Conservation (phyloP, 106 monocot species). For the Narthecium ossifragum region DNA sequence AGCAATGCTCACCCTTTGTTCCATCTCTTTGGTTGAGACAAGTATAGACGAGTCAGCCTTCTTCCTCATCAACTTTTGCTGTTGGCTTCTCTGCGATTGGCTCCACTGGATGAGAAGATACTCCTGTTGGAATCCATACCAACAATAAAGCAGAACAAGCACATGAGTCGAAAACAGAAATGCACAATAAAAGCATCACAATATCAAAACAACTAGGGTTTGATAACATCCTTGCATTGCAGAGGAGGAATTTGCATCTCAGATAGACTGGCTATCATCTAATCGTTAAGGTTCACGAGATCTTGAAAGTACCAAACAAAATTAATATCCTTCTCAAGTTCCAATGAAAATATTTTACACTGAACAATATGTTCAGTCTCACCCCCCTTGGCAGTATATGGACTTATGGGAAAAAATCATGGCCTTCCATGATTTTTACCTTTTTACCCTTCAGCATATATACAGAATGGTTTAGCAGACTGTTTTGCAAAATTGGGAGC, state of each 20-base stretch:
- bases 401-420: no score
- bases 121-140: not conserved
- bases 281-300: not conserved
- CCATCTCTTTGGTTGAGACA: not conserved
- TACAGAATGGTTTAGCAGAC: no score
- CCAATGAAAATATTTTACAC: no score
- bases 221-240: not conserved
- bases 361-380: no score
- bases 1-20: not conserved
- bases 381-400: no score
- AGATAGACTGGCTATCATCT: not conserved
- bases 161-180: not conserved
- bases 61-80: constrained; percentile 9
- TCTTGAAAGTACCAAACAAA: not conserved
- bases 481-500: no score
- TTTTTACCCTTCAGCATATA: no score
- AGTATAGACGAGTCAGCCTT: constrained; percentile 7
- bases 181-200: not conserved
- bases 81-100: not conserved
- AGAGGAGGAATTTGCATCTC: no score
- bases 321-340: no score
- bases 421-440: no score
- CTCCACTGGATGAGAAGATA: constrained; percentile 5
- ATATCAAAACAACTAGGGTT: not conserved
- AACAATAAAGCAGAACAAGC: not conserved